Conservation (phyloP, 768 basidiomycete species). For the Russula brevipes region DNA sequence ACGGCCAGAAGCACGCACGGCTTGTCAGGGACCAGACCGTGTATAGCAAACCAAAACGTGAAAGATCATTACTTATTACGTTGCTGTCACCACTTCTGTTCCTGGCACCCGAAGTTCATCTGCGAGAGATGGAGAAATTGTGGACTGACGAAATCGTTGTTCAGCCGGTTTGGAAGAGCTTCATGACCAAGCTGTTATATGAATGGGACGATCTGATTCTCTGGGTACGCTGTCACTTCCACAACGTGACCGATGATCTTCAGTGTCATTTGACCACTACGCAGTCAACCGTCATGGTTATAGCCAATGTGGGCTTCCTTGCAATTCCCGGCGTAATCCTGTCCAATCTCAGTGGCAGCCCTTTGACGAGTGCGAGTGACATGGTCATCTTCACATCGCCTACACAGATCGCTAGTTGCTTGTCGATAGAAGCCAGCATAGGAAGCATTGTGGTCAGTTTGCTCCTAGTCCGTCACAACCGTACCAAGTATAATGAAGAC, state of each 20-base stretch:
- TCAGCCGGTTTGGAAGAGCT: no score
- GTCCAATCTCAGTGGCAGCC: neutral
- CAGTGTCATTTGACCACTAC: neutral
- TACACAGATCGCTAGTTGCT: conserved; percentile 46
- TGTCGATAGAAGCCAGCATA: conserved; percentile 44
- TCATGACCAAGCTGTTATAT: no score
- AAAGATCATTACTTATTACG: no score
- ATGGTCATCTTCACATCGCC: conserved; percentile 31
- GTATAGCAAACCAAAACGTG: no score
- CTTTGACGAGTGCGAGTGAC: neutral
- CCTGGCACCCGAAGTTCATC: no score
- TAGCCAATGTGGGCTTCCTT: conserved; percentile 34
- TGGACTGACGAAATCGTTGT: no score
- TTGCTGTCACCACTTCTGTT: no score
- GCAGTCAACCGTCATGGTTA: conserved; percentile 33
- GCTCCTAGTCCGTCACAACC: conserved; percentile 21
- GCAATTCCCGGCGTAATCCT: conserved; percentile 31
- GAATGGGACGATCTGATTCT: no score
- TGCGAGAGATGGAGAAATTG: no score
- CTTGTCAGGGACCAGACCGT: no score
- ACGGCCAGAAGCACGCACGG: no score
- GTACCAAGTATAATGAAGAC: conserved; percentile 8
- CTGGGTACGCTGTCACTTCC: neutral
- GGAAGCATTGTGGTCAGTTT: conserved; percentile 36
- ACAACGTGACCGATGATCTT: no score